Base-by-base conservation (phyloP, 2,329 filamentous ascomycete species). In the Neonectria sp. region DNA sequence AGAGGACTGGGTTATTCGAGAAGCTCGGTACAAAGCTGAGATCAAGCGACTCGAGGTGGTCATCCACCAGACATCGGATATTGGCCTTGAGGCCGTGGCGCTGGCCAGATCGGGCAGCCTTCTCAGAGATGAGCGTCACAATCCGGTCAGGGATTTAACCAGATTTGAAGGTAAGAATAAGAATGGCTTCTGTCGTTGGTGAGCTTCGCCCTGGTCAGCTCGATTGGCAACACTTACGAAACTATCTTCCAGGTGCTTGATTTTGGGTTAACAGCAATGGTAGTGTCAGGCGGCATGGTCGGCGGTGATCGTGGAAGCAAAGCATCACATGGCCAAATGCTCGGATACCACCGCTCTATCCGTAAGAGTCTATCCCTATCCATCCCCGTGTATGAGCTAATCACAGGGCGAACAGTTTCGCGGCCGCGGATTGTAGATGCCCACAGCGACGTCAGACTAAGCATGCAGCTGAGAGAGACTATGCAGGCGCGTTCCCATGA, bases 11-110 rank as follows among this genome's bases (percentile, higher is more conserved):
- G 71, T 69, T 45, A 40, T 71, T 21, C 74, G 71, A 48, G 68
- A 73, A 45, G 68, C 69, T 33, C 65, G 68, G n/a, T 74, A 74
- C 55, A 76, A 75, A 60, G 74, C 76, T 12, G 75, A 81, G 46
- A 74, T 78, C 29, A 78, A 76, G 55, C 76, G 78, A 12, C 76
- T 80, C 4, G 76, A 80, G 67, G 64, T 79, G 43, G 67, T 78
- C 21, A 76, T 78, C 35, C 76, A 77, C 35, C 56, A 27, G 78
- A 84, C 72, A 78, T 86, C 74, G 78, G 81, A 69, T 68, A 78
- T 81, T 29, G 83, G 84, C 3, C 75, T 86, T 35, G 83, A 82
- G 62, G 81, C 82, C n/a, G 84, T 86, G 3, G 76, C 81, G 1
- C 66, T 86, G 27, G 83, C 82, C 13, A 79, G 84, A 49, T 79